These are phyloP conservation scores for Stephania cephalantha DNA, from an alignment of 164 flowering plant species.

Conservation along the genomic window DNA sequence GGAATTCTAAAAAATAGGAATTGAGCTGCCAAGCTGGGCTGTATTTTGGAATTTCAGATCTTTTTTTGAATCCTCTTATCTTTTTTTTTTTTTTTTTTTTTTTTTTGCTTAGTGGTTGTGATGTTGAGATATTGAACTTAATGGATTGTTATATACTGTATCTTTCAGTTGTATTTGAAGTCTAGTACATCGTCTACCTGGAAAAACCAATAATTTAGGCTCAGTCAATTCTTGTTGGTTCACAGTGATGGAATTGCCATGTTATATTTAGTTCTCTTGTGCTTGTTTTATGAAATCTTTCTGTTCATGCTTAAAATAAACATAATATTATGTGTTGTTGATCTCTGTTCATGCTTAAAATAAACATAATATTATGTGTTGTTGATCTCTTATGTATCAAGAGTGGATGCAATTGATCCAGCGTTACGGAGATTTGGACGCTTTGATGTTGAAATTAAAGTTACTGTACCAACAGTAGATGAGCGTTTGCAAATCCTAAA, in stretches of 20 bases:
- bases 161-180: background rate
- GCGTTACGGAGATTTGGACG: slow-evolving; percentile 85
- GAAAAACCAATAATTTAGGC: background rate
- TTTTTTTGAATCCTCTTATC: too few relatives aligned
- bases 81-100: too few relatives aligned
- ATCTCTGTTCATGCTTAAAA: background rate
- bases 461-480: slow-evolving; percentile 71
- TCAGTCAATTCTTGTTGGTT: background rate
- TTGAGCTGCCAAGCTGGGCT: too few relatives aligned
- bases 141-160: too few relatives aligned
- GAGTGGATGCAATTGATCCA: slow-evolving; percentile 85
- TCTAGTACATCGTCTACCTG: background rate
- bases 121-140: too few relatives aligned
- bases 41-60: too few relatives aligned
- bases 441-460: slow-evolving; percentile 87
- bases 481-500: slow-evolving; percentile 75
- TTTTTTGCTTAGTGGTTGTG: too few relatives aligned
- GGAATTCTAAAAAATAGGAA: too few relatives aligned
- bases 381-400: slow-evolving; percentile 18
- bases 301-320: background rate
- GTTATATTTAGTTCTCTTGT: too few relatives aligned
- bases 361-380: background rate
- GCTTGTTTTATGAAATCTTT: background rate
- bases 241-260: background rate
- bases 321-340: background rate